phyloP scores from a whole-genome alignment of 148 eudicot genomes.

The Talinum fruticosum region DNA sequence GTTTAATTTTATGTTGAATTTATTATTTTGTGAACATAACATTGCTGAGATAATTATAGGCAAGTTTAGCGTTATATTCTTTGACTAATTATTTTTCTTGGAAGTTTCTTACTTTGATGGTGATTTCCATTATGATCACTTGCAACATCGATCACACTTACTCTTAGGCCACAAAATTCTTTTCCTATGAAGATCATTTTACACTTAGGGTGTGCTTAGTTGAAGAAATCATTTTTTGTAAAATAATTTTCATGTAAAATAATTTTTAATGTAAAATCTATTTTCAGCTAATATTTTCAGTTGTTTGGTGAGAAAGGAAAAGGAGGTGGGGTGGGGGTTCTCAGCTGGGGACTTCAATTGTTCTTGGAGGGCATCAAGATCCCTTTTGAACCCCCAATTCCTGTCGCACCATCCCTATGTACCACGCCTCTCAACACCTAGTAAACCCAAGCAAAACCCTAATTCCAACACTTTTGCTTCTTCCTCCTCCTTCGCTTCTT shows the following conservation, averaged over 20 bases:
- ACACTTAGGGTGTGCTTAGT: no score
- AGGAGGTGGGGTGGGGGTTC: no score
- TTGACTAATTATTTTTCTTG: neutral
- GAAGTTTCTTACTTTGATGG: neutral
- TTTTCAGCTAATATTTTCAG: no score
- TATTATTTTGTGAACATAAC: neutral
- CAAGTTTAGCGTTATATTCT: neutral
- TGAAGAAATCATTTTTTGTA: no score
- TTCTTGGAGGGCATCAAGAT: no score
- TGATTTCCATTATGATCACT: neutral
- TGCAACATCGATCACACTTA: neutral
- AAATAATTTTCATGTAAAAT: no score
- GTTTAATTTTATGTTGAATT: neutral
- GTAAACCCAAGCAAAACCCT: conserved; percentile 33
- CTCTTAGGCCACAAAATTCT: neutral
- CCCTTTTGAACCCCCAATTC: conserved; percentile 36
- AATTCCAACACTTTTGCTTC: conserved; percentile 19
- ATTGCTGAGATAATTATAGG: neutral
- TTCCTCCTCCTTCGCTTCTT: neutral
- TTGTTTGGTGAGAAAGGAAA: no score
- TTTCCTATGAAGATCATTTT: no score
- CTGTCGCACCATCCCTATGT: conserved; percentile 1
- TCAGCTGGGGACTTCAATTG: no score
- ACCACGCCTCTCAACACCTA: conserved; percentile 15
- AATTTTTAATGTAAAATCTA: no score